Base-by-base conservation (phyloP, 2,329 filamentous ascomycete genomes). In the Lojkania enalia region DNA sequence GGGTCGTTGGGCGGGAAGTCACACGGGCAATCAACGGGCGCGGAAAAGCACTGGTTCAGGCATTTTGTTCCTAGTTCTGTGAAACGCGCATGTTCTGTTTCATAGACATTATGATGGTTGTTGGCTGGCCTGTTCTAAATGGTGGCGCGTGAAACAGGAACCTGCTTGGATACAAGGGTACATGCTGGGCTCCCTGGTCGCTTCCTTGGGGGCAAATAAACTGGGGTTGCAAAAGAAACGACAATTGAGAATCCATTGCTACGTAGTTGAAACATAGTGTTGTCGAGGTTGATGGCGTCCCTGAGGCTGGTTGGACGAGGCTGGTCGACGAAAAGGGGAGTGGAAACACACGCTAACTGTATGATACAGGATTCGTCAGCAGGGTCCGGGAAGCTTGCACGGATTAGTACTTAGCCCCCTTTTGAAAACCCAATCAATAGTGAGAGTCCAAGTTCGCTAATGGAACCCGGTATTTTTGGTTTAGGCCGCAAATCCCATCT, bases 1-100 rank as follows among this genome's bases (percentile, higher is more conserved):
- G 47, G 43, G 46, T 47, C 41, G 42, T 44, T 30, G 27, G 37
- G 27, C 31, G 13, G 23, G 40, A 23, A 45, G 39, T 11, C 21
- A 44, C 47, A 48, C 36, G 20, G 51, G 49, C 51, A 48, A 56
- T 42, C 46, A 5, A 48, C 36, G 20, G 16, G 40, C 33, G 20
- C 35, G 40, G 42, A 48, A 20, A 35, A 25, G 16, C 9, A 31
- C 37, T 51, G 15, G 18, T 35, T 48, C 20, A 38, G 37, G 38
- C 36, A 39, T 29, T 25, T 33, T 14, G 19, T 31, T 31, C 42
- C 38, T 42, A 23, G 31, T 2, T 25, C 14, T 42, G 39, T 49
- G 45, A 37, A 47, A 39, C 47, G 31, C 31, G 46, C 35, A 46
- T 19, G 19, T n/a, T 25, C 6, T 25, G 51, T 54, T 54, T 54